Evolutionary conservation across 352 stramenopile genomes (phyloP).

Genomic region (Phytophthora aleatoria): DNA sequence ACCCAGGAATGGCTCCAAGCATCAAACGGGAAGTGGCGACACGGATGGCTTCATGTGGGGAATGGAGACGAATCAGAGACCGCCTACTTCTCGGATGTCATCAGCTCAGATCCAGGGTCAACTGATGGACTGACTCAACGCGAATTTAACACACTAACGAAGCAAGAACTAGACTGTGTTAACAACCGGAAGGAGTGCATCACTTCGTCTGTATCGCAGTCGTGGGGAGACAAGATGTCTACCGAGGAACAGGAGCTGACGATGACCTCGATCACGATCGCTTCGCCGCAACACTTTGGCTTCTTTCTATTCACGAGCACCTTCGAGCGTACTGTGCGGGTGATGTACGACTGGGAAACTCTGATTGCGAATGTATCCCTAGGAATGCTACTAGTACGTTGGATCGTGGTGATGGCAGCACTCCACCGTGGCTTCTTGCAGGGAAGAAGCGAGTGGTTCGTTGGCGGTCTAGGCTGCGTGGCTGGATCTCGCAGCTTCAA

Average conservation of each 20-base stretch:
- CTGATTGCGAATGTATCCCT: slow-evolving; percentile 53
- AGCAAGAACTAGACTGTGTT: slow-evolving; percentile 38
- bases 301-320: slow-evolving; percentile 42
- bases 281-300: slow-evolving; percentile 35
- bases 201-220: not conserved
- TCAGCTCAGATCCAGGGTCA: slow-evolving; percentile 34
- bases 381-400: slow-evolving; percentile 40
- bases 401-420: slow-evolving; percentile 46
- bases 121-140: slow-evolving; percentile 27
- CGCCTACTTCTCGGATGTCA: slow-evolving; percentile 42
- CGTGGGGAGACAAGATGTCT: slow-evolving; percentile 40
- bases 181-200: slow-evolving; percentile 19
- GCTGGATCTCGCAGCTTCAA: slow-evolving; percentile 45
- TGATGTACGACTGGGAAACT: slow-evolving; percentile 49
- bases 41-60: slow-evolving; percentile 50
- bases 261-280: slow-evolving; percentile 34
- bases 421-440: slow-evolving; percentile 37
- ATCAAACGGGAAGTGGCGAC: slow-evolving; percentile 33
- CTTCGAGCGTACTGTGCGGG: slow-evolving; percentile 15
- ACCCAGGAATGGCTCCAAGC: slow-evolving; percentile 45
- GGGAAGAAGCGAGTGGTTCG: slow-evolving; percentile 29
- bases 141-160: slow-evolving; percentile 45
- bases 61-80: slow-evolving; percentile 27
- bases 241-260: slow-evolving; percentile 18
- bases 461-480: slow-evolving; percentile 44